Evolutionary conservation across 768 basidiomycete species (phyloP), one percentile per base, ranked within the genome.

Genomic region (Russula sp.): DNA sequence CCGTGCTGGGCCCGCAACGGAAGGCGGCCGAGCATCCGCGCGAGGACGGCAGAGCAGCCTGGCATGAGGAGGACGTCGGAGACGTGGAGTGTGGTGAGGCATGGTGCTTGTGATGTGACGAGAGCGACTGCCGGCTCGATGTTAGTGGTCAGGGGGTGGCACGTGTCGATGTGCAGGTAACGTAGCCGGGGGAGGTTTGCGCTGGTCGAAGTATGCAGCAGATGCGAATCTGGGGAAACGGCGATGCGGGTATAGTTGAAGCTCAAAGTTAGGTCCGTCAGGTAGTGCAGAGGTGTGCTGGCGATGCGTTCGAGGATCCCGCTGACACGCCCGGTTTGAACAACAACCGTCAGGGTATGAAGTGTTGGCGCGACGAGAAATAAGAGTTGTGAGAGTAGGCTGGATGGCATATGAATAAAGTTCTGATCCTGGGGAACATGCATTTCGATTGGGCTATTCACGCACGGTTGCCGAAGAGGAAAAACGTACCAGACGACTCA

Each of bases 11-110:
- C 59, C 40, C 54, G 64, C 59, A 65, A 39, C 32, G 64, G 59
- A 31, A 61, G 59, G 35, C 64, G 64, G 7, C 64, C 64, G n/a
- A 65, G 64, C 64, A 65, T 61, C 32, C 59, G 64, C 42, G 51
- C 39, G 31, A 65, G 58, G 22, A 52, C 50, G 44, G 64, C 45
- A 14, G 64, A 53, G 40, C 64, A 65, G 49, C 64, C 64, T 1
- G 64, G 64, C 54, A 65, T 61, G 48, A 65, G 54, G 37, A 39
- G 54, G 37, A 57, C 57, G 54, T 57, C 55, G 16, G 52, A 42
- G 22, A 65, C 9, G 59, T 60, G 64, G 4, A 65, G 31, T 14
- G 45, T 54, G 35, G 55, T 20, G 40, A 65, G 64, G 22, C 54
- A 34, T 18, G 64, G 52, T 22, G 57, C 53, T 14, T 45, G 54